These are phyloP conservation scores for Auriscalpium vulgare DNA, from an alignment of 768 basidiomycete species.

Conservation along the genomic window DNA sequence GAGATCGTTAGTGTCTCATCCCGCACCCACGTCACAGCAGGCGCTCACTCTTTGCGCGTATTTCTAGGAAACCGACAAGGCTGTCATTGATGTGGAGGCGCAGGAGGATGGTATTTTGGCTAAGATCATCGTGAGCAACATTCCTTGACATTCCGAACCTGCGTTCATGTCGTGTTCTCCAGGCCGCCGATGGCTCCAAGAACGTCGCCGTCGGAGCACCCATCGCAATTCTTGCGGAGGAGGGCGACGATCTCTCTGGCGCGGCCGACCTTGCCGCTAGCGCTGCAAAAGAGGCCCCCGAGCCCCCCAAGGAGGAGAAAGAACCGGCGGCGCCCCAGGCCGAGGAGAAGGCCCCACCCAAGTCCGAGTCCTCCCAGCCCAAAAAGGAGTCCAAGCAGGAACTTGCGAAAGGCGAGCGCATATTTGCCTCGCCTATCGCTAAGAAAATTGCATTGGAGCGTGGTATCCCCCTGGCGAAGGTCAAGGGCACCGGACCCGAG, in stretches of 20 bases:
- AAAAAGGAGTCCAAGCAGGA: constrained; percentile 42
- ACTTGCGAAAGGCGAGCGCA: constrained; percentile 62
- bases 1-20: constrained; percentile 71
- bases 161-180: constrained; percentile 1
- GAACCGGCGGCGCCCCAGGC: constrained; percentile 36
- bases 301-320: constrained; percentile 27
- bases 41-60: constrained; percentile 7
- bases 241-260: constrained; percentile 89
- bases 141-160: not conserved
- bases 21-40: constrained; percentile 3
- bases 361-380: constrained; percentile 26
- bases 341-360: constrained; percentile 23
- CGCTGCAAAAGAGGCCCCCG: constrained; percentile 36
- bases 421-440: constrained; percentile 93
- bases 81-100: constrained; percentile 98
- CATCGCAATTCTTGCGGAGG: constrained; percentile 90
- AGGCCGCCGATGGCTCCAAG: constrained; percentile 85
- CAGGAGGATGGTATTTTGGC: constrained; percentile 96
- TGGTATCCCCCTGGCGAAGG: constrained; percentile 80
- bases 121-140: constrained; percentile 80
- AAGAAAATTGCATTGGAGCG: constrained; percentile 95
- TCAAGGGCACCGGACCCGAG: constrained; percentile 90
- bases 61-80: constrained; percentile 96
- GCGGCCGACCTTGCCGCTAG: constrained; percentile 67
- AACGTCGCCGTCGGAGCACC: constrained; percentile 77